Evolutionary conservation across 2,329 filamentous ascomycete genomes (phyloP), one percentile per base, ranked within the genome.

Genomic region (Talaromyces verruculosus): DNA sequence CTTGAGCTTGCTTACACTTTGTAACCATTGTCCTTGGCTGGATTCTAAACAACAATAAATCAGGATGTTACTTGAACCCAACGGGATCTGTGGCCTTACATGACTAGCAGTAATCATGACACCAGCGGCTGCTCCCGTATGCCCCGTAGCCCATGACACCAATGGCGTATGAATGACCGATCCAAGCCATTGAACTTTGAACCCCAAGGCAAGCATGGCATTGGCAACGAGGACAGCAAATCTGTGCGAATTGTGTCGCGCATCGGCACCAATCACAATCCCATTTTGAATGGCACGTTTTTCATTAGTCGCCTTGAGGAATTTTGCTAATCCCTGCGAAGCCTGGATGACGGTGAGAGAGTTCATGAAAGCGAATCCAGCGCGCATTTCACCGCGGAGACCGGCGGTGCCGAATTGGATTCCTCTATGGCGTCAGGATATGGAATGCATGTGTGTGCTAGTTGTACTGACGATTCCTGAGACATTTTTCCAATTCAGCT

Each of bases 101-200:
- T 88, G 87, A 71, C 85, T 88, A 37, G 87, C 87, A 15, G 87
- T 89, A 43, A 89, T 82, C 87, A 89, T 89, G 35, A 89, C 79
- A 22, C 87, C 87, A 51, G 85, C 87, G 3, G 80, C 83, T 37
- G 87, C 85, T 43, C 78, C 75, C 64, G 86, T 79, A 64, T 83
- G 75, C 6, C 78, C 80, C 37, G 89, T 84, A 2, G 84, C 83
- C 72, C 88, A 89, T 0, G 87, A 85, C 7, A 89, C 86, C 61
- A 88, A 78, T 1, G 87, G 87, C 2, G 87, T 89, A 64, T 87
- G 84, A 2, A 84, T 82, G 1, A 82, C 74, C 15, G 79, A 77
- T n/a, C 84, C 82, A 67, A 86, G 87, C 80, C 84, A 87, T 76
- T 83, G 84, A 2, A 89, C 87, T 51, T 82, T 82, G 68, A 89